These are phyloP conservation scores for Pilobolus umbonatus DNA, from an alignment of 192 early-diverging fungal genomes.

Conservation along the genomic window DNA sequence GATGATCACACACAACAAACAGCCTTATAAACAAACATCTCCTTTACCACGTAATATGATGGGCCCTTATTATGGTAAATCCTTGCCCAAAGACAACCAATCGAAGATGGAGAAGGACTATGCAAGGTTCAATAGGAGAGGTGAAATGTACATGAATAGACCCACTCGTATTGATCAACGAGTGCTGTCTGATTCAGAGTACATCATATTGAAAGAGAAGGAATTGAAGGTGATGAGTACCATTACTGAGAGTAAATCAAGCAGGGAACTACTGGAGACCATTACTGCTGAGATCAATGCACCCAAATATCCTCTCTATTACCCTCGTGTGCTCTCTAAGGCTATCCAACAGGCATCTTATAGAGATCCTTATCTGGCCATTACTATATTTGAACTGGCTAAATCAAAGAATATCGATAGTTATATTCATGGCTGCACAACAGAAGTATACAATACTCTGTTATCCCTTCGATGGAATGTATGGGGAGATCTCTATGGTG, in stretches of 20 bases:
- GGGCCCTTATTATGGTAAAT: background rate
- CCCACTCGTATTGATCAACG: background rate
- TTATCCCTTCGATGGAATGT: constrained; percentile 32
- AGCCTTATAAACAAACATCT: constrained; percentile 9
- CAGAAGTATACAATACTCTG: constrained; percentile 32
- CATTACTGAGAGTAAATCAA: background rate
- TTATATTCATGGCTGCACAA: constrained; percentile 34
- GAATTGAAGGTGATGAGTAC: background rate
- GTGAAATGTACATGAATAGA: too few species aligned
- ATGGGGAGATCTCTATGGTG: constrained; percentile 39
- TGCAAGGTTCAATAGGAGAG: background rate
- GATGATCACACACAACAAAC: background rate
- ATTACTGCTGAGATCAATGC: background rate
- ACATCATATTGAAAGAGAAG: background rate
- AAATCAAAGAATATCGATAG: constrained; percentile 33
- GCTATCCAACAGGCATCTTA: constrained; percentile 23
- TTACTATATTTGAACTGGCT: constrained; percentile 39
- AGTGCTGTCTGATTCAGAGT: background rate
- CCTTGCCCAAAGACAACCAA: background rate
- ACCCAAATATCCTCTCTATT: background rate
- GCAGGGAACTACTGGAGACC: background rate
- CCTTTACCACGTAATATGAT: constrained; percentile 13
- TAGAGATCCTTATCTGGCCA: constrained; percentile 36
- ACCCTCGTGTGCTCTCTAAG: constrained; percentile 2
- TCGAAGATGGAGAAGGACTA: background rate